These are phyloP conservation scores for Fragilaria crotonensis DNA, from an alignment of 108 stramenopile genomes.

Conservation along the genomic window DNA sequence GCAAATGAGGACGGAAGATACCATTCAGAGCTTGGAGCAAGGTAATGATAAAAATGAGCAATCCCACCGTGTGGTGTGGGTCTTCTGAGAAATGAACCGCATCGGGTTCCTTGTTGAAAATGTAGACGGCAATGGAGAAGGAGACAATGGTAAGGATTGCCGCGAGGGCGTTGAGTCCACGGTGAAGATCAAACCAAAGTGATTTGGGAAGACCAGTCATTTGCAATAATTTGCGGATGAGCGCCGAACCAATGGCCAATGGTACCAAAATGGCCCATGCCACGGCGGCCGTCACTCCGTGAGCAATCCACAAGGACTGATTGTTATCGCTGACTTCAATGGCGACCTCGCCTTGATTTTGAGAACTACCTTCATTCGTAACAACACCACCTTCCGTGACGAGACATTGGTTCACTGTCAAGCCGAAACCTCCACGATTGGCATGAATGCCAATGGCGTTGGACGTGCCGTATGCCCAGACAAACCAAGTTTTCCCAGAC, in stretches of 20 bases:
- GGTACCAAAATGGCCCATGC: slow-evolving; percentile 21
- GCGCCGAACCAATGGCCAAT: slow-evolving; percentile 8
- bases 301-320: slow-evolving; percentile 6
- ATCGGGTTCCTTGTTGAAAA: slow-evolving; percentile 8
- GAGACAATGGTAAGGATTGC: slow-evolving; percentile 13
- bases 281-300: slow-evolving; percentile 1
- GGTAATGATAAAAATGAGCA: slow-evolving; percentile 28
- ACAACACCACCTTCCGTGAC: background rate
- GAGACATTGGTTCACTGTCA: too few relatives aligned
- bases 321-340: background rate
- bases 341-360: background rate
- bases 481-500: background rate
- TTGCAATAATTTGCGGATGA: slow-evolving; percentile 5
- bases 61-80: slow-evolving; percentile 26
- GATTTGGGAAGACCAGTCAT: background rate
- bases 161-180: slow-evolving; percentile 14
- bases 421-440: background rate
- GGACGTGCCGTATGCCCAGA: slow-evolving; percentile 4
- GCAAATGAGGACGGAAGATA: slow-evolving; percentile 24
- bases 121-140: slow-evolving; percentile 24
- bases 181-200: slow-evolving; percentile 28
- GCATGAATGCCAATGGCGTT: slow-evolving; percentile 2
- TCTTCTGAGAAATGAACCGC: slow-evolving; percentile 7
- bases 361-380: background rate
- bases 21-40: slow-evolving; percentile 30